These are phyloP conservation scores for Colletotrichum tabaci DNA, from an alignment of 2,329 filamentous ascomycete genomes.

Conservation along the genomic window DNA sequence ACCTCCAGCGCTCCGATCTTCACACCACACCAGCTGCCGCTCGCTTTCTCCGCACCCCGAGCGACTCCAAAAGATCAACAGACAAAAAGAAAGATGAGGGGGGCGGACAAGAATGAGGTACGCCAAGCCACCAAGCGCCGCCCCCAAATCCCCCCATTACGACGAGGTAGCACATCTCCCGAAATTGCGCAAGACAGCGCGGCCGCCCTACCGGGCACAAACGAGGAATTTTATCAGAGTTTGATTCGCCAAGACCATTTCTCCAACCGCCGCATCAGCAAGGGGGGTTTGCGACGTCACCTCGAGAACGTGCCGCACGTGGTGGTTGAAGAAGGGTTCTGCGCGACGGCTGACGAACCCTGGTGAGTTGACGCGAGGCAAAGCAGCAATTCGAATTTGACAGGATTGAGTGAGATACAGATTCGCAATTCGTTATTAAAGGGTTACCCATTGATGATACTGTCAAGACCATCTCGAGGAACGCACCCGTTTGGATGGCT, in stretches of 20 bases:
- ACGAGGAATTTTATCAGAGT: background rate
- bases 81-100: background rate
- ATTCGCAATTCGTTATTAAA: too few relatives aligned
- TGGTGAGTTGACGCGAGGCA: too few relatives aligned
- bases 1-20: background rate
- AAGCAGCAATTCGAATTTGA: too few relatives aligned
- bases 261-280: slow-evolving; percentile 5
- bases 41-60: background rate
- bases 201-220: background rate
- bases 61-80: background rate
- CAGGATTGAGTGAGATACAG: too few relatives aligned
- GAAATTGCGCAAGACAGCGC: background rate
- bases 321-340: background rate
- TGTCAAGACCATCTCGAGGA: background rate
- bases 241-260: background rate
- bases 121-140: slow-evolving; percentile 16
- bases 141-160: background rate
- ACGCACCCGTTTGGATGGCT: background rate
- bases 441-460: too few relatives aligned
- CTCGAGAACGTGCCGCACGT: too few relatives aligned
- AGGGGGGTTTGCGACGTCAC: slow-evolving; percentile 17
- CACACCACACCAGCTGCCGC: background rate
- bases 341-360: too few relatives aligned
- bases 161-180: slow-evolving; percentile 3
- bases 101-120: background rate